Conservation (phyloP, 192 early-diverging fungal species). For the Phlyctochytrium bullatum region DNA sequence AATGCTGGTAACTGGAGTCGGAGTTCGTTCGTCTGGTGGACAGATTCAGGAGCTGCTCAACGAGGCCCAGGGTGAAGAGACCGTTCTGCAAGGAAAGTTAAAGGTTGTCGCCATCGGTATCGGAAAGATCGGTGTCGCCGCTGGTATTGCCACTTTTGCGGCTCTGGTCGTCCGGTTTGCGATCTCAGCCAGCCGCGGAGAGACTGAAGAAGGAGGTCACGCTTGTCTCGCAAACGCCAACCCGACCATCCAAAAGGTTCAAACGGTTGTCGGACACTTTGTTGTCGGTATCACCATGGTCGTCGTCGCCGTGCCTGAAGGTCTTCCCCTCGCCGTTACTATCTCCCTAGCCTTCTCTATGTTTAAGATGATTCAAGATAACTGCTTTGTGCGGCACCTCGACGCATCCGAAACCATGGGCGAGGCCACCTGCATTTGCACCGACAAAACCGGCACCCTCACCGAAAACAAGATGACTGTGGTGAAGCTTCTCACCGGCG, state of each 20-base stretch:
- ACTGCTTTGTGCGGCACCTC: conserved; percentile 62
- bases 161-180: conserved; percentile 54
- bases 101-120: conserved; percentile 56
- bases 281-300: conserved; percentile 58
- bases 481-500: conserved; percentile 46
- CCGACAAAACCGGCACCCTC: conserved; percentile 62
- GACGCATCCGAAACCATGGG: conserved; percentile 66
- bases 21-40: conserved; percentile 48
- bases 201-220: background rate
- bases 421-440: conserved; percentile 61
- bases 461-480: conserved; percentile 66
- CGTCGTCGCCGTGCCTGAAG: conserved; percentile 64
- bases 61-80: conserved; percentile 56
- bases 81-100: conserved; percentile 55
- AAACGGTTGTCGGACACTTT: conserved; percentile 47
- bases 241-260: conserved; percentile 31
- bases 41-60: conserved; percentile 60
- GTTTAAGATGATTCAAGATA: conserved; percentile 67
- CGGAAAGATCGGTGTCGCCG: conserved; percentile 59
- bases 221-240: conserved; percentile 15
- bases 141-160: conserved; percentile 59
- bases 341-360: conserved; percentile 59
- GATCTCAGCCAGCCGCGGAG: conserved; percentile 25
- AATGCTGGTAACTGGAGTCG: conserved; percentile 57
- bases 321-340: conserved; percentile 63